Evolutionary conservation across 352 stramenopile species (phyloP).

Genomic region (Phytophthora palmivora): DNA sequence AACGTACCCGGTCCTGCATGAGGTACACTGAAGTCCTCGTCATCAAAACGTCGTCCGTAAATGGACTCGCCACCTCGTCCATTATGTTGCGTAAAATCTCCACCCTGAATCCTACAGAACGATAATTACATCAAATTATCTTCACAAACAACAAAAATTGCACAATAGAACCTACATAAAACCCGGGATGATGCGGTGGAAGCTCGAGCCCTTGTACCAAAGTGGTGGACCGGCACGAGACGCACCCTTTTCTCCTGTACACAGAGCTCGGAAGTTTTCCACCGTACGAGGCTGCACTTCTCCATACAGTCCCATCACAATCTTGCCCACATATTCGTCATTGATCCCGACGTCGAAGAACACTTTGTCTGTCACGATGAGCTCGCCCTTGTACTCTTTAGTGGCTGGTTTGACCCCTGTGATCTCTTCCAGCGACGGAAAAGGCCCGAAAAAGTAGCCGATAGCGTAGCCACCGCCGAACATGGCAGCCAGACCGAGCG

Average conservation of each 20-base stretch:
- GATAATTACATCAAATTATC: background rate
- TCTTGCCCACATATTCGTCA: constrained; percentile 87
- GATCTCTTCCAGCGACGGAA: constrained; percentile 70
- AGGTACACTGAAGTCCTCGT: constrained; percentile 89
- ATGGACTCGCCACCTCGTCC: constrained; percentile 95
- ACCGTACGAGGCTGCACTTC: constrained; percentile 82
- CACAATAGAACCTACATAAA: constrained; percentile 90
- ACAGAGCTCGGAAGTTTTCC: constrained; percentile 83
- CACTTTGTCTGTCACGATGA: constrained; percentile 87
- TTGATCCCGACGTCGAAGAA: constrained; percentile 98
- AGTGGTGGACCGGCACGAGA: constrained; percentile 93
- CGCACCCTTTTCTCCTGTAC: constrained; percentile 71
- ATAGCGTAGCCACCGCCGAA: constrained; percentile 74
- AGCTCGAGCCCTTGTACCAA: constrained; percentile 94
- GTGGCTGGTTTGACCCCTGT: constrained; percentile 47
- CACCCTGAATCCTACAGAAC: constrained; percentile 88
- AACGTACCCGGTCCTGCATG: constrained; percentile 79
- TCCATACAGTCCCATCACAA: constrained; percentile 83
- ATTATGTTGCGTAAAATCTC: constrained; percentile 95
- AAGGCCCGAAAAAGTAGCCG: constrained; percentile 72
- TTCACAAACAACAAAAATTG: background rate
- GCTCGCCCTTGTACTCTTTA: constrained; percentile 53
- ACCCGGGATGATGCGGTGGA: constrained; percentile 97
- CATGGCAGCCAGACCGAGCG: constrained; percentile 54
- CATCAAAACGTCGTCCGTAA: constrained; percentile 92